Percentiles rank a stretch among this genome's conserved stretches.
phyloP scores from a whole-genome alignment of 2,329 filamentous ascomycete genomes.

The Davidsoniella australis region DNA sequence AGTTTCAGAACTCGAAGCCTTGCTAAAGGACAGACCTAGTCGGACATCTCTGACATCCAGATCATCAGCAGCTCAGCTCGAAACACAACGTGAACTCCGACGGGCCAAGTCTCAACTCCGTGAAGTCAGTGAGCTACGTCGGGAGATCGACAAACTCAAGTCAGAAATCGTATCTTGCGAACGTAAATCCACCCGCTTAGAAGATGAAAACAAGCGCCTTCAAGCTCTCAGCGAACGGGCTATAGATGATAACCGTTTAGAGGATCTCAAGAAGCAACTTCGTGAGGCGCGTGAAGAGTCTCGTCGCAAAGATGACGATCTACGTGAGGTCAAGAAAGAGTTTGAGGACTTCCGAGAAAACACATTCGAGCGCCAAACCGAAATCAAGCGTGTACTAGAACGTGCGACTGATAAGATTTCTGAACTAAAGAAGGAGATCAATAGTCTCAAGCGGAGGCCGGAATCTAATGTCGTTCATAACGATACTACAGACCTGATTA shows the following conservation, averaged over 20 bases:
- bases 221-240: conserved; percentile 9
- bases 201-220: conserved; percentile 21
- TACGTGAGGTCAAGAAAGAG: conserved; percentile 32
- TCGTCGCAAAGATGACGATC: conserved; percentile 30
- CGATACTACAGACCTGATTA: not conserved
- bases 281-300: conserved; percentile 27
- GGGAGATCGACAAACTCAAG: conserved; percentile 36
- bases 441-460: conserved; percentile 19
- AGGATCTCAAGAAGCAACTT: conserved; percentile 19
- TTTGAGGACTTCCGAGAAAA: conserved; percentile 37
- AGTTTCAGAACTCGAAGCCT: conserved; percentile 39
- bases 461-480: not conserved
- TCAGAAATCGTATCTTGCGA: conserved; percentile 31
- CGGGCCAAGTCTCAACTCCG: conserved; percentile 36
- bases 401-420: conserved; percentile 40
- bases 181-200: conserved; percentile 23
- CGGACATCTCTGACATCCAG: conserved; percentile 28
- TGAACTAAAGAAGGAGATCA: conserved; percentile 36
- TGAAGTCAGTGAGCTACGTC: conserved; percentile 32
- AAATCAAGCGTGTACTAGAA: conserved; percentile 37
- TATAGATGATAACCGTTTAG: conserved; percentile 9
- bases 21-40: conserved; percentile 27
- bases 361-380: conserved; percentile 34
- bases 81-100: conserved; percentile 36
- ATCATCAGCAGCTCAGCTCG: conserved; percentile 33